Conservation (phyloP, 192 early-diverging fungal species). For the Coemansia sp. region DNA sequence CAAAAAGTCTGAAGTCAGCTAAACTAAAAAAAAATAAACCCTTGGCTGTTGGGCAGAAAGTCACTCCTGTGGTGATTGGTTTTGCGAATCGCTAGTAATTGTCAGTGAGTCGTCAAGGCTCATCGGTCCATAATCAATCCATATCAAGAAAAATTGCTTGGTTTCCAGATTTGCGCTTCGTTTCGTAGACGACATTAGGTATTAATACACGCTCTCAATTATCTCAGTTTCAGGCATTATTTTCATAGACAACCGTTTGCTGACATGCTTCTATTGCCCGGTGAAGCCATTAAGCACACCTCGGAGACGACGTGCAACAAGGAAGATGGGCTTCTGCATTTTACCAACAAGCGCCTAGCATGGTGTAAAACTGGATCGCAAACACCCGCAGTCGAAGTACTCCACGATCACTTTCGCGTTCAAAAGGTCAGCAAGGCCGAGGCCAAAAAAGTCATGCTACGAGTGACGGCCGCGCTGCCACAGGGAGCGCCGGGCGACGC, state of each 20-base stretch:
- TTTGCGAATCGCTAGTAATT: too few species aligned
- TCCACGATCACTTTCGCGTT: constrained; percentile 37
- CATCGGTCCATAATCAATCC: not conserved
- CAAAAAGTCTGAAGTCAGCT: too few species aligned
- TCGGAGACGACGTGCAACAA: constrained; percentile 37
- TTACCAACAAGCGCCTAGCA: constrained; percentile 56
- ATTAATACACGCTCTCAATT: not conserved
- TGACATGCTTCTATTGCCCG: constrained; percentile 25
- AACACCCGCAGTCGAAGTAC: constrained; percentile 50
- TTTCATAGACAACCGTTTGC: not conserved
- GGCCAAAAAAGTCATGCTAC: constrained; percentile 58
- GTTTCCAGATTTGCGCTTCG: not conserved
- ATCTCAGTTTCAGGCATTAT: not conserved
- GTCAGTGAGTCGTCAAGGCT: not conserved
- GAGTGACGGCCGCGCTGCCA: constrained; percentile 32
- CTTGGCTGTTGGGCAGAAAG: too few species aligned
- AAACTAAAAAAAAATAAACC: too few species aligned
- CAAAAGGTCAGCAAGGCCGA: constrained; percentile 53
- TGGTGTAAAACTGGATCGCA: constrained; percentile 56
- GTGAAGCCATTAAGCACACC: constrained; percentile 30
- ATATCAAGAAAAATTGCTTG: not conserved
- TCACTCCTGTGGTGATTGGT: too few species aligned
- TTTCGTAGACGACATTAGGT: not conserved
- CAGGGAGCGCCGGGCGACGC: constrained; percentile 31
- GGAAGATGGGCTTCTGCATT: constrained; percentile 48